Evolutionary conservation across 495 filamentous ascomycete genomes (phyloP).

Genomic region (Recurvomyces mirabilis): DNA sequence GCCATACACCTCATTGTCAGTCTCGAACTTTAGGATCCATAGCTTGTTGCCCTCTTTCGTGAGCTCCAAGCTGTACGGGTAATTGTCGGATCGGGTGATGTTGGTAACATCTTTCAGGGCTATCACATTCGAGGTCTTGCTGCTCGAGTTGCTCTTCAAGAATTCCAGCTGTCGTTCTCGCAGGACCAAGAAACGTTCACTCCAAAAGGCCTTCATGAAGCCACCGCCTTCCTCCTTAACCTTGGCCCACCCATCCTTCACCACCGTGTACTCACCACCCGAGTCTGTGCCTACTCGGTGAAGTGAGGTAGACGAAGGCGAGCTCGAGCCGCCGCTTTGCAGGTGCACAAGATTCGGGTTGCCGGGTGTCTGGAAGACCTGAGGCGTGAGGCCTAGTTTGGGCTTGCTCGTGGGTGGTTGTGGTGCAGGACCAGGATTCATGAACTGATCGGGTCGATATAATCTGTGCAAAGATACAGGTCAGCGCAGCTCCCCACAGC

Average conservation of each 20-base stretch:
- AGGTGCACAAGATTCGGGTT: conserved; percentile 33
- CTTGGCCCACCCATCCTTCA: conserved; percentile 81
- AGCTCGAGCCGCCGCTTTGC: conserved; percentile 60
- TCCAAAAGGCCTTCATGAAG: conserved; percentile 79
- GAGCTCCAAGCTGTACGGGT: conserved; percentile 85
- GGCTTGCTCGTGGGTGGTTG: conserved; percentile 77
- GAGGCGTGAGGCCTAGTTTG: conserved; percentile 60
- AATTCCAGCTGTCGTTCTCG: conserved; percentile 85
- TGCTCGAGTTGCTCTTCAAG: conserved; percentile 66
- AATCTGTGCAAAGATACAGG: conserved; percentile 29
- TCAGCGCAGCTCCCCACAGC: too few relatives aligned
- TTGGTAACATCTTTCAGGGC: conserved; percentile 72
- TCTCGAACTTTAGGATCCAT: conserved; percentile 79
- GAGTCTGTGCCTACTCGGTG: conserved; percentile 19
- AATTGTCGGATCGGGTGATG: conserved; percentile 75
- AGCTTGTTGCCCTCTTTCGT: conserved; percentile 72
- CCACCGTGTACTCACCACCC: conserved; percentile 48
- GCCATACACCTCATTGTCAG: conserved; percentile 90
- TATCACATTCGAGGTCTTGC: conserved; percentile 71
- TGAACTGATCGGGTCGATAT: conserved; percentile 50
- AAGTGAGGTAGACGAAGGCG: conserved; percentile 45
- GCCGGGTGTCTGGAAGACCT: conserved; percentile 56
- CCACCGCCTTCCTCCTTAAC: conserved; percentile 67
- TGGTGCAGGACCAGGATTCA: conserved; percentile 93
- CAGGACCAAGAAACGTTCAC: conserved; percentile 75